phyloP scores from a whole-genome alignment of 2,329 filamentous ascomycete genomes.

The Phialocephala sp. region DNA sequence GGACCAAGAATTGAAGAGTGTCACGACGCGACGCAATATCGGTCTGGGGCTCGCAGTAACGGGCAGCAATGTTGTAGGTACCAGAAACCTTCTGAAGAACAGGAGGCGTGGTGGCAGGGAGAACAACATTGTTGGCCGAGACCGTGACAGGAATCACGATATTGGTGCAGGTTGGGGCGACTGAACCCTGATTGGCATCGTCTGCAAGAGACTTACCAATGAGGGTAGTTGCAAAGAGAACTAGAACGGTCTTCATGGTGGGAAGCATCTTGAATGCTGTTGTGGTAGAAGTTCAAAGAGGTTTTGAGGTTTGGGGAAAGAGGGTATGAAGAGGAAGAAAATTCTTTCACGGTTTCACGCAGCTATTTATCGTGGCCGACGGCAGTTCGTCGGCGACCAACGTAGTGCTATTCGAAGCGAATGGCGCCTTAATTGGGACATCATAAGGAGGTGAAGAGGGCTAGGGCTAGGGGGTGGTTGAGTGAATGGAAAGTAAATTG shows the following conservation, averaged over 20 bases:
- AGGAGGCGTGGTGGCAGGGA: neutral
- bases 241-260: neutral
- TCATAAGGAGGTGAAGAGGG: neutral
- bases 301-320: neutral
- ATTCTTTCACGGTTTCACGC: too few species aligned
- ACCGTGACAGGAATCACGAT: neutral
- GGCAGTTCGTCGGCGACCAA: too few species aligned
- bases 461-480: too few species aligned
- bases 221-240: neutral
- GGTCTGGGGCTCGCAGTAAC: constrained; percentile 33
- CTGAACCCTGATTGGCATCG: neutral
- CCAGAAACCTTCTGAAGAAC: neutral
- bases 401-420: neutral
- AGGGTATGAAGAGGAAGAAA: neutral
- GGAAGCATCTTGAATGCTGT: neutral
- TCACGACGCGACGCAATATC: constrained; percentile 6
- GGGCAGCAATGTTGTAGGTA: constrained; percentile 30
- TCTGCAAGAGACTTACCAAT: neutral
- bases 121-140: neutral
- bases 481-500: neutral
- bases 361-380: too few species aligned
- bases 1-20: constrained; percentile 37
- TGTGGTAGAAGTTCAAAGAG: neutral
- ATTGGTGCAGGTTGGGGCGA: neutral
- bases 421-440: neutral